Percentiles rank a stretch among this genome's conserved stretches.
These are phyloP conservation scores for Myxozyma vanderwaltii DNA, from an alignment of 805 yeast genomes.

Conservation along the genomic window DNA sequence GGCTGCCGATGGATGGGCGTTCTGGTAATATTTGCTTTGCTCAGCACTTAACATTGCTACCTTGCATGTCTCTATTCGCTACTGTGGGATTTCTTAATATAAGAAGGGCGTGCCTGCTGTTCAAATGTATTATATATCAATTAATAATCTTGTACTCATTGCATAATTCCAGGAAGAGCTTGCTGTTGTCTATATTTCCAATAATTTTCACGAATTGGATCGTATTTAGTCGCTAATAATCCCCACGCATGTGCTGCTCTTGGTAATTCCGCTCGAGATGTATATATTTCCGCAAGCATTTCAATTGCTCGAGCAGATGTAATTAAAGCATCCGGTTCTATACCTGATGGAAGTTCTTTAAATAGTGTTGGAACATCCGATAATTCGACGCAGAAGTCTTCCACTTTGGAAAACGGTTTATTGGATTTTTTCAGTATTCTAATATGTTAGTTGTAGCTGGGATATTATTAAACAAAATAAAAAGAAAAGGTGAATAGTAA, in stretches of 20 bases:
- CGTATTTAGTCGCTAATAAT: constrained; percentile 55
- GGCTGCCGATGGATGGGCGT: constrained; percentile 54
- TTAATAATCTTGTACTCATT: background rate
- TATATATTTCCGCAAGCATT: constrained; percentile 55
- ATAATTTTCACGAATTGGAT: constrained; percentile 62
- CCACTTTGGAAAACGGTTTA: constrained; percentile 45
- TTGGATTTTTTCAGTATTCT: constrained; percentile 1
- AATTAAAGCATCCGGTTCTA: constrained; percentile 35
- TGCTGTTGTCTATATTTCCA: constrained; percentile 49
- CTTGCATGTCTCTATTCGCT: background rate
- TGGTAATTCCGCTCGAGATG: constrained; percentile 35
- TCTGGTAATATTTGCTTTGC: constrained; percentile 51
- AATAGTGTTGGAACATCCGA: constrained; percentile 37
- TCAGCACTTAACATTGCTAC: background rate
- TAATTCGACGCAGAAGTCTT: constrained; percentile 51
- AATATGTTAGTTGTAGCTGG: no score
- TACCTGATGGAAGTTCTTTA: constrained; percentile 27
- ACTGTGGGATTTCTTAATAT: background rate
- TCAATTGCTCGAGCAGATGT: constrained; percentile 66
- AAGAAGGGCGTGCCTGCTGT: no score
- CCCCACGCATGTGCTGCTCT: constrained; percentile 52
- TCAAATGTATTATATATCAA: background rate
- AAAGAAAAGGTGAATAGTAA: background rate
- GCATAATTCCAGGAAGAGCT: background rate
- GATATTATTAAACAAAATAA: background rate